Conservation (phyloP, 345 rosid species). For the Populus davidiana region DNA sequence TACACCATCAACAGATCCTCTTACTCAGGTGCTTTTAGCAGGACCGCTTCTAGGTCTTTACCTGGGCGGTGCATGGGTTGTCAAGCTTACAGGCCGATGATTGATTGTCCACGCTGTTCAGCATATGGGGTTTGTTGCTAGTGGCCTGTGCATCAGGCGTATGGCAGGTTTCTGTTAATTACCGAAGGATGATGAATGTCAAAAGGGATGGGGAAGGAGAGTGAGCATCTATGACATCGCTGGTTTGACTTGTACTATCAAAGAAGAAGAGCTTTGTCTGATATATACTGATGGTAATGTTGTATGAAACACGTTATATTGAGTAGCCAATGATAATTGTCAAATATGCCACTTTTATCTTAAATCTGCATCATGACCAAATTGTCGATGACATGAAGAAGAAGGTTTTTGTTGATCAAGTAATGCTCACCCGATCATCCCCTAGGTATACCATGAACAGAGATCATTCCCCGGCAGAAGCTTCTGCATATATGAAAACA, state of each 20-base stretch:
- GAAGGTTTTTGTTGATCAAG: too few species aligned
- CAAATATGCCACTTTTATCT: too few species aligned
- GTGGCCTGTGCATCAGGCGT: neutral
- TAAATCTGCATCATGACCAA: too few species aligned
- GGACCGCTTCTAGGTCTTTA: constrained; percentile 88
- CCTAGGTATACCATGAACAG: too few species aligned
- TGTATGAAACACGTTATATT: neutral
- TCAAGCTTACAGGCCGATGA: constrained; percentile 81
- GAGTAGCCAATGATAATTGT: neutral
- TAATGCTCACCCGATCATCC: too few species aligned
- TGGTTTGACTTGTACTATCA: neutral
- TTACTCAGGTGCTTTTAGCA: constrained; percentile 89
- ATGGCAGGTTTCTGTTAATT: neutral
- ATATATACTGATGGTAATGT: neutral
- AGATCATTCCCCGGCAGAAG: too few species aligned
- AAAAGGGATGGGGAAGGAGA: neutral
- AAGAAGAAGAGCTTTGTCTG: neutral
- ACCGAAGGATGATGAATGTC: neutral
- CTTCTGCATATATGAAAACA: too few species aligned
- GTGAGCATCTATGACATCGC: neutral
- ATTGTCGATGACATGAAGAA: too few species aligned
- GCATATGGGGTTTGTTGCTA: neutral
- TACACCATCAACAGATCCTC: constrained; percentile 97
- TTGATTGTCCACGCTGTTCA: neutral
- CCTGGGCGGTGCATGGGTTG: constrained; percentile 91